Evolutionary conservation across 2,329 filamentous ascomycete species (phyloP).

Genomic region (Aaosphaeria arxii): DNA sequence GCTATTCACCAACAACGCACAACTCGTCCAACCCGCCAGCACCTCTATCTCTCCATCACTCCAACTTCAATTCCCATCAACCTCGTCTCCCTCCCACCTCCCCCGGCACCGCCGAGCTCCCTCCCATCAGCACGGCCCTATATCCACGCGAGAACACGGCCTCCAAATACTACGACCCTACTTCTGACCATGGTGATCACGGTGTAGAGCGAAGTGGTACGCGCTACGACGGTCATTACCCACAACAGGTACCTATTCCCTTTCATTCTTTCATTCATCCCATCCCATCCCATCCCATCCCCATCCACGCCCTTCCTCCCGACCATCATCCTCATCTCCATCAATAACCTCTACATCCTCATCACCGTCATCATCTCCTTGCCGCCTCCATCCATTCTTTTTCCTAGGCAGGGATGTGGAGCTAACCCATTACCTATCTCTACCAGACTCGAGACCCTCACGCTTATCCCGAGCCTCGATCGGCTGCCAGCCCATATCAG

Average conservation of each 20-base stretch:
- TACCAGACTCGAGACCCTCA: constrained; percentile 32
- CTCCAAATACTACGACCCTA: constrained; percentile 47
- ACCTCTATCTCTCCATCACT: constrained; percentile 24
- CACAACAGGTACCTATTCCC: constrained; percentile 24
- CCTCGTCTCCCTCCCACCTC: constrained; percentile 32
- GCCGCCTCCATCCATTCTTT: not conserved
- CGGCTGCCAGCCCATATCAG: constrained; percentile 33
- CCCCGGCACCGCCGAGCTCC: constrained; percentile 37
- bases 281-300: constrained; percentile 2
- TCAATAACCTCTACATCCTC: not conserved
- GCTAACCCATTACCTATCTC: constrained; percentile 1
- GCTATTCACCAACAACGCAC: constrained; percentile 28
- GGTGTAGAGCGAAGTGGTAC: constrained; percentile 25
- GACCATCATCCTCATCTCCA: not conserved
- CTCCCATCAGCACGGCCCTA: constrained; percentile 38
- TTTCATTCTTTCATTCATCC: not conserved
- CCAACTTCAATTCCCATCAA: constrained; percentile 17
- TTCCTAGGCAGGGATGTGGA: not conserved
- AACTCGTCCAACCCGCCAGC: constrained; percentile 31
- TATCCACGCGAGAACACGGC: constrained; percentile 36
- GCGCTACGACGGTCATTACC: constrained; percentile 32
- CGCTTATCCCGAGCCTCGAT: constrained; percentile 30
- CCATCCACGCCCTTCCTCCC: not conserved
- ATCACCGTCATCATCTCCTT: not conserved
- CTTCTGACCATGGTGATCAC: constrained; percentile 42